Evolutionary conservation across 169 alveolate genomes (phyloP), one percentile per base, ranked within the genome.

Genomic region (Blepharisma undulans): DNA sequence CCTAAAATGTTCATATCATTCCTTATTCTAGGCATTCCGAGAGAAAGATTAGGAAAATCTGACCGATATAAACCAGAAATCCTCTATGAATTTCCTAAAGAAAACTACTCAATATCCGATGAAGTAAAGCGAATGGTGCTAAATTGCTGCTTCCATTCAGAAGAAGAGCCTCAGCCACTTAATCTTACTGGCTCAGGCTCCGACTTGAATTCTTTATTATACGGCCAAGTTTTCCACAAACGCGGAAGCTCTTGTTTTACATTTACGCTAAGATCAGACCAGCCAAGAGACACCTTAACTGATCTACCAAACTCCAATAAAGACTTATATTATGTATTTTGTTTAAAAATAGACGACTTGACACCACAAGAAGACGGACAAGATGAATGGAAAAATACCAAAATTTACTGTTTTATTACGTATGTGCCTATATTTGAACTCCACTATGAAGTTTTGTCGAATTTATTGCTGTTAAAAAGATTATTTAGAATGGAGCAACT

Each of bases 391-490:
- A 32, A 27, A 29, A 33, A n/a, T 32, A 25, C 36, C 30, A 79
- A 79, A 32, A 27, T 25, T 8, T 79, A 79, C 48, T 79, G 87
- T 6, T 30, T 79, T 29, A 33, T 79, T 29, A 30, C 71, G 14
- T 79, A 79, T 32, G 19, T 79, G 1, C 87, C 87, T 21, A 2
- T n/a, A n/a, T 86, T 86, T 72, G 91, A 86, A 66, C 80, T 86
- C 14, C 91, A 86, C 36, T 86, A 86, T 33, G 84, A 86, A 72
- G 66, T 72, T 1, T 10, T 86, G 7, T 71, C 66, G 19, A 86
- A 36, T 22, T 10, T 86, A 21, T 25, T 86, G 5, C 48, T 82
- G 7, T n/a, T 82, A 48, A 82, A 82, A 59, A 1, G 89, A 82
- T 30, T 82, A 36, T 72, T 32, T 8, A 33, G 89, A 82, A 82